Evolutionary conservation across 2,329 filamentous ascomycete species (phyloP), one percentile per base, ranked within the genome.

Genomic region (Incumbomyces delicatus): DNA sequence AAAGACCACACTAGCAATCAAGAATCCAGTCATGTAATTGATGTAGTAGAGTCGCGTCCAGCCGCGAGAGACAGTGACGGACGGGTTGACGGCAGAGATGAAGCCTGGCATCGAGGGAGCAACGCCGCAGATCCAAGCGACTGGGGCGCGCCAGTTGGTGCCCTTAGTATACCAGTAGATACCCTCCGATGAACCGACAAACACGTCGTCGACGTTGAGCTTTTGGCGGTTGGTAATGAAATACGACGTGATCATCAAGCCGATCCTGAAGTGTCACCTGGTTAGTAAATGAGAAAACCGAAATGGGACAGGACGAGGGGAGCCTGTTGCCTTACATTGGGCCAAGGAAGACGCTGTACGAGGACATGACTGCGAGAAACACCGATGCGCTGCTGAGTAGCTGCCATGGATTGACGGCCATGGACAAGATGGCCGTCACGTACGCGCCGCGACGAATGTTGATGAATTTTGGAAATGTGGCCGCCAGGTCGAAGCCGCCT

Each of bases 391-490:
- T 66, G 6, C 66, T 65, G 2, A 77, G 60, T 0, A 77, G 61
- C 45, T 76, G 61, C 75, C 74, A 78, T 0, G 74, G 75, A 48
- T 70, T 69, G 44, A 72, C 62, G 0, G 64, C 62, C 35, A 71
- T 68, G 16, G 63, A 67, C 3, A 74, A 58, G 2, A 72, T 52
- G 1, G 69, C 61, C 3, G 63, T 67, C 41, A 77, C 61, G 48
- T 74, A 74, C 1, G 68, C 67, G 0, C 76, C 76, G 2, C 76
- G 66, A 2, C 75, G 63, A 51, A 79, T 78, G 56, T 76, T 77
- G 59, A 79, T 69, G 53, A 70, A 77, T 30, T 63, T 65, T 0
- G 74, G 74, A 52, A 71, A 69, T 0, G 78, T 57, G 2, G 69
- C 73, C 0, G 74, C 67, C 36, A 77, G 61, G 56, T 79, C 77